Evolutionary conservation across 2,329 filamentous ascomycete species (phyloP).

Genomic region (Pseudopyricularia cyperi): DNA sequence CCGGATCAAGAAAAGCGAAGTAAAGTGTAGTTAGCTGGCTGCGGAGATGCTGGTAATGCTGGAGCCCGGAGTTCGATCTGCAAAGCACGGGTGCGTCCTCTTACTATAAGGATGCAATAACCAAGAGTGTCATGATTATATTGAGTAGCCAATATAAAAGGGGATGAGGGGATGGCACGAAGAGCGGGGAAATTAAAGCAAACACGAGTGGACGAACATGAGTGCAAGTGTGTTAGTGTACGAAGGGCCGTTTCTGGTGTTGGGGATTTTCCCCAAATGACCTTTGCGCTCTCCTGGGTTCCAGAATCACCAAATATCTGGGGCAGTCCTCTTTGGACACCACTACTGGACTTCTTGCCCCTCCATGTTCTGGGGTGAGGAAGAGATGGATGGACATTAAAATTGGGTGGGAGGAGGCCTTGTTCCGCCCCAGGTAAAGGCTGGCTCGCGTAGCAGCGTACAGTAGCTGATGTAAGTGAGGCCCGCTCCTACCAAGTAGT

Average conservation of each 20-base stretch:
- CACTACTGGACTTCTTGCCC: not conserved
- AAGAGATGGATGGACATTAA: not conserved
- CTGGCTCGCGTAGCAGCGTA: not conserved
- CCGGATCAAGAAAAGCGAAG: constrained; percentile 17
- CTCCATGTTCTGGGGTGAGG: not conserved
- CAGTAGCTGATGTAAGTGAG: not conserved
- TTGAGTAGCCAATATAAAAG: constrained; percentile 25
- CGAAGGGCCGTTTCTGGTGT: not conserved
- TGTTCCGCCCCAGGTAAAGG: not conserved
- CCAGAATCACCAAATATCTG: not conserved
- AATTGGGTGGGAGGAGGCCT: not conserved
- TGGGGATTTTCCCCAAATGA: not conserved
- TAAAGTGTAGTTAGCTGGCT: constrained; percentile 3
- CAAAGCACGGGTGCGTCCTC: constrained; percentile 16
- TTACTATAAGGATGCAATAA: constrained; percentile 23
- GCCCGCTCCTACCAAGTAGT: not conserved
- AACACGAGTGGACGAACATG: not conserved
- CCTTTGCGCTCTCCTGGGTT: not conserved
- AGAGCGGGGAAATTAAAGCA: not conserved
- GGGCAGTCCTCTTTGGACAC: not conserved
- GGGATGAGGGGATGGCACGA: constrained; percentile 19
- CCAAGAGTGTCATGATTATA: constrained; percentile 24
- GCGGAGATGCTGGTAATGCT: constrained; percentile 7
- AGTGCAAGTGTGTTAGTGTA: not conserved
- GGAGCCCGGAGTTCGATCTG: constrained; percentile 19